These are phyloP conservation scores for Dicorynia guianensis DNA, from an alignment of 306 rosid genomes.

Conservation along the genomic window DNA sequence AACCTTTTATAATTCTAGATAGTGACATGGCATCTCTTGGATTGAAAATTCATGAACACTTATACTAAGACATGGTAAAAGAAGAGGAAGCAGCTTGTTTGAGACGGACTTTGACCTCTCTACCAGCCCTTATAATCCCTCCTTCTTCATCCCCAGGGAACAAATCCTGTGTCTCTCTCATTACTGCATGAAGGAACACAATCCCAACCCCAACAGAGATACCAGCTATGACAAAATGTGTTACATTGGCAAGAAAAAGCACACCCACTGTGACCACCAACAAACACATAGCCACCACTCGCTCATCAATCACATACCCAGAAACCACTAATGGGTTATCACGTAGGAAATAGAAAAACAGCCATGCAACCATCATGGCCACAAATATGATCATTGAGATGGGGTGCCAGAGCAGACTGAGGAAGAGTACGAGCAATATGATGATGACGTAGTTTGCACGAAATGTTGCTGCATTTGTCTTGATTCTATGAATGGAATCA, in stretches of 20 bases:
- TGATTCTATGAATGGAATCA: slow-evolving; percentile 52
- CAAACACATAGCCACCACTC: slow-evolving; percentile 46
- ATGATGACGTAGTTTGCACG: slow-evolving; percentile 59
- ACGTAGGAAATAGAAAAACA: slow-evolving; percentile 57
- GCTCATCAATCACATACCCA: slow-evolving; percentile 50
- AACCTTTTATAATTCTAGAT: neutral
- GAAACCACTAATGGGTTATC: slow-evolving; percentile 51
- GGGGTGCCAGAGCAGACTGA: slow-evolving; percentile 69
- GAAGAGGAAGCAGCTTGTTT: slow-evolving; percentile 74
- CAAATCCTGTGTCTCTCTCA: slow-evolving; percentile 66
- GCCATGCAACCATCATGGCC: slow-evolving; percentile 56
- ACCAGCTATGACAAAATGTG: slow-evolving; percentile 49
- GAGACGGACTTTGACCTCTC: slow-evolving; percentile 57
- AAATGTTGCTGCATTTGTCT: slow-evolving; percentile 50
- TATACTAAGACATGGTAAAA: slow-evolving; percentile 45
- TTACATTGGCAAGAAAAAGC: slow-evolving; percentile 52
- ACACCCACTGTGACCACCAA: slow-evolving; percentile 47
- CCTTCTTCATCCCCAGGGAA: slow-evolving; percentile 55
- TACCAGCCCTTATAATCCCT: slow-evolving; percentile 38
- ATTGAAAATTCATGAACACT: neutral
- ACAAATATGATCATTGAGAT: slow-evolving; percentile 50
- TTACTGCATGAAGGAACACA: slow-evolving; percentile 53
- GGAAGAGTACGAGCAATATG: slow-evolving; percentile 51
- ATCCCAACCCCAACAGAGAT: slow-evolving; percentile 43
- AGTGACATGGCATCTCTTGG: neutral